Conservation (phyloP, 495 filamentous ascomycete species). For the Aspergillus sclerotioniger region DNA sequence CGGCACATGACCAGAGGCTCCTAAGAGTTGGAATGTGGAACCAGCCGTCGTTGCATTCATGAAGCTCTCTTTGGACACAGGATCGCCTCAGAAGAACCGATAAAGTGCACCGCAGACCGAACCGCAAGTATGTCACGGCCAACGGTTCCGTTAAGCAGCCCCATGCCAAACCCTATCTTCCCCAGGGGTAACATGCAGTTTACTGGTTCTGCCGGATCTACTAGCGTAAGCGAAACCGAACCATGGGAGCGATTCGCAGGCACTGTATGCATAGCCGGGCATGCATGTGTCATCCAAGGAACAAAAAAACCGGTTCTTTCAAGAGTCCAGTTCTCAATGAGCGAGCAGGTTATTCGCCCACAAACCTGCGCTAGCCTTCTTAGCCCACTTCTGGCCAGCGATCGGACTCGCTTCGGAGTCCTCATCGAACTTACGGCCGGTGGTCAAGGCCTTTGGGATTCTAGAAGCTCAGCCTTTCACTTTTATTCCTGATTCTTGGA, state of each 20-base stretch:
- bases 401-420: background rate
- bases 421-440: background rate
- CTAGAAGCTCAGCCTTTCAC: background rate
- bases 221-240: background rate
- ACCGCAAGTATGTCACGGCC: too few species aligned
- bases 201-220: background rate
- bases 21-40: conserved; percentile 17
- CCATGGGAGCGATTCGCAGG: background rate
- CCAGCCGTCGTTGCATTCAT: conserved; percentile 12
- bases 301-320: conserved; percentile 15
- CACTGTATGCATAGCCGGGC: background rate
- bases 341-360: background rate
- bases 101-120: background rate
- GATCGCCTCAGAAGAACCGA: background rate
- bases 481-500: background rate
- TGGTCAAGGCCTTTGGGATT: background rate
- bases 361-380: background rate
- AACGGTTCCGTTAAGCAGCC: background rate
- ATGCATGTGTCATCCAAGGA: background rate
- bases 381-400: background rate
- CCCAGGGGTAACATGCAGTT: background rate
- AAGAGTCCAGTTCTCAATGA: background rate
- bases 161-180: background rate
- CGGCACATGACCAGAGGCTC: conserved; percentile 8
- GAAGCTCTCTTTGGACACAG: background rate